phyloP scores from a whole-genome alignment of 176 grass and related monocot genomes.

The Guadua angustifolia region DNA sequence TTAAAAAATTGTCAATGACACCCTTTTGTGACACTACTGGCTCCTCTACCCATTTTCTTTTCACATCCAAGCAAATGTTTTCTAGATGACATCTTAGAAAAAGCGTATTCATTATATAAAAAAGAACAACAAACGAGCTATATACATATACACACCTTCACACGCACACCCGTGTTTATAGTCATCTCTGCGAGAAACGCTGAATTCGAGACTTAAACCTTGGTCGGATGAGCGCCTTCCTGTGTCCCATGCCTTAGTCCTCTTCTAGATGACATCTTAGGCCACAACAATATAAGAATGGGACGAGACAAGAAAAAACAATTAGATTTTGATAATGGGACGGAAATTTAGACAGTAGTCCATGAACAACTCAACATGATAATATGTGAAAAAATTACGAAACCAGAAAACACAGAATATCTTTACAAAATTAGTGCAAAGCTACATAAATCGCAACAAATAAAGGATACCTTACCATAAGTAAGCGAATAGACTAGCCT shows the following conservation, averaged over 20 bases:
- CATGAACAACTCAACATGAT: not conserved
- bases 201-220: too few species aligned
- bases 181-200: too few species aligned
- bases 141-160: too few species aligned
- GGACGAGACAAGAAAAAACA: not conserved
- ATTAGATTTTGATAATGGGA: not conserved
- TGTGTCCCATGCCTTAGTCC: too few species aligned
- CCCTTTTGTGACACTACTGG: not conserved
- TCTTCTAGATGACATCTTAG: not conserved
- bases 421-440: not conserved
- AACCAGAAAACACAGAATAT: not conserved
- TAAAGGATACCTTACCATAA: not conserved
- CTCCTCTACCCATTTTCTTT: not conserved
- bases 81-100: not conserved
- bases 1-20: too few species aligned
- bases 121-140: too few species aligned
- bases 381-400: not conserved
- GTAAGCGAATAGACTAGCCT: not conserved
- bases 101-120: too few species aligned
- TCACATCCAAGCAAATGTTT: not conserved
- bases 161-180: too few species aligned
- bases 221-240: too few species aligned
- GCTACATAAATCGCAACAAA: not conserved
- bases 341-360: not conserved
- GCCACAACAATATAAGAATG: not conserved